Percentiles rank a stretch among this genome's conserved stretches.
These are phyloP conservation scores for Clathrospora elynae DNA, from an alignment of 2,329 filamentous ascomycete genomes.

Conservation along the genomic window DNA sequence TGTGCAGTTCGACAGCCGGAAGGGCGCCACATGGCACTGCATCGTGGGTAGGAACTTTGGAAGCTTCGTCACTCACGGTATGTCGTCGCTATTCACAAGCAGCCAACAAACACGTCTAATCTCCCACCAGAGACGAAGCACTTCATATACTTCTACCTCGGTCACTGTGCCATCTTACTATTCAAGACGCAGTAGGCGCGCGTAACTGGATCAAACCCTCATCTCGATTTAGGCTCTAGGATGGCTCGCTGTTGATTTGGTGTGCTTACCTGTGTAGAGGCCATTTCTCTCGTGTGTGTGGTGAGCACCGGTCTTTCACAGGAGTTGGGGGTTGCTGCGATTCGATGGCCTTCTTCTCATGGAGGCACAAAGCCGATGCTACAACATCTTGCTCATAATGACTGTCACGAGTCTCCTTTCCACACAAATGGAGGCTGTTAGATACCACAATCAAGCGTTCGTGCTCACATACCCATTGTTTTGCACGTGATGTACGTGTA, in stretches of 20 bases:
- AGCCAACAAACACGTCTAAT: conserved; percentile 17
- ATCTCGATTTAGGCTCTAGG: conserved; percentile 11
- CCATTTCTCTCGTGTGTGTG: neutral
- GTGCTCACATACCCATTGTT: neutral
- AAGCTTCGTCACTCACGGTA: conserved; percentile 98
- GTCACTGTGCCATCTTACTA: conserved; percentile 94
- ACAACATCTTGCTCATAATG: conserved; percentile 19
- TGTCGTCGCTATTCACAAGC: conserved; percentile 25
- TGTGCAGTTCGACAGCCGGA: conserved; percentile 87
- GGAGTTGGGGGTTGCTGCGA: conserved; percentile 9
- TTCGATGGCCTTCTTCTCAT: conserved; percentile 3
- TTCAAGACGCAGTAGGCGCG: conserved; percentile 89
- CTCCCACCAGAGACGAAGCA: conserved; percentile 84
- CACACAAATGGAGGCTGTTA: conserved; percentile 19
- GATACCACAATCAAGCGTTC: conserved; percentile 20
- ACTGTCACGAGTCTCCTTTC: conserved; percentile 34
- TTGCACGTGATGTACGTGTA: neutral
- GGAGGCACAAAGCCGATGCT: conserved; percentile 2
- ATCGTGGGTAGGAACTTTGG: conserved; percentile 99
- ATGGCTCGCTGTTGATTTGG: neutral
- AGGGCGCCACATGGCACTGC: conserved; percentile 98
- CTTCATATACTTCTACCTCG: conserved; percentile 99
- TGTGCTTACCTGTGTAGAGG: neutral
- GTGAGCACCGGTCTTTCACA: neutral
- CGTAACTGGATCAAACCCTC: conserved; percentile 13